These are phyloP conservation scores for Russula earlei DNA, from an alignment of 768 basidiomycete genomes.

Conservation along the genomic window DNA sequence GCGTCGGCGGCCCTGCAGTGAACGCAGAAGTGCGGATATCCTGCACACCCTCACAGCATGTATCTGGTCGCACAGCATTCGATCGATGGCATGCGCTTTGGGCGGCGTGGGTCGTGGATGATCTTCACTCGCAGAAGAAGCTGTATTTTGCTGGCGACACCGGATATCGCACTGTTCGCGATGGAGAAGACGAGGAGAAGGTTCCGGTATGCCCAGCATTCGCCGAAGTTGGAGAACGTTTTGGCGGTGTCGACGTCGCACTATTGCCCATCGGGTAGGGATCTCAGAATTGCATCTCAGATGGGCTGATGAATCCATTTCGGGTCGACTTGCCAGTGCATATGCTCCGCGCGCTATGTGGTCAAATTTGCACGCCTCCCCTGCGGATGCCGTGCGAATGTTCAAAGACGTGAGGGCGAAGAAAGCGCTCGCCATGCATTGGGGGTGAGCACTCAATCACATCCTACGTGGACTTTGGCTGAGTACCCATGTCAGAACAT, in stretches of 20 bases:
- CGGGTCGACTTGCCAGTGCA: slow-evolving; percentile 42
- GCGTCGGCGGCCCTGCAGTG: neutral
- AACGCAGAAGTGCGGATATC: slow-evolving; percentile 36
- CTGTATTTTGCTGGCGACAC: slow-evolving; percentile 67
- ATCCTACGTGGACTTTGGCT: neutral
- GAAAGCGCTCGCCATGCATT: slow-evolving; percentile 60
- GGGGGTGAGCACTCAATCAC: slow-evolving; percentile 38
- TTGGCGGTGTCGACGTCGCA: slow-evolving; percentile 58
- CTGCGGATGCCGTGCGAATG: slow-evolving; percentile 57
- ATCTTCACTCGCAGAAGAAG: slow-evolving; percentile 39
- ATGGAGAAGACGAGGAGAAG: slow-evolving; percentile 39
- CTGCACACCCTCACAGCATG: slow-evolving; percentile 59
- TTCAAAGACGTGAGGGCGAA: slow-evolving; percentile 55
- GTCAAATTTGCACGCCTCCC: slow-evolving; percentile 55
- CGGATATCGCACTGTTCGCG: slow-evolving; percentile 42
- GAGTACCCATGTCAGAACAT: slow-evolving; percentile 31
- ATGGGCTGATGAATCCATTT: neutral
- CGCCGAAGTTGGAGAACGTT: slow-evolving; percentile 53
- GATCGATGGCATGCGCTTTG: slow-evolving; percentile 54
- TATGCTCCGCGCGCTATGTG: slow-evolving; percentile 47
- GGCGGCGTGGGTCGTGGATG: slow-evolving; percentile 56
- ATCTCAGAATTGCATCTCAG: neutral
- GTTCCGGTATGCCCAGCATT: slow-evolving; percentile 64
- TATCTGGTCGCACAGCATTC: slow-evolving; percentile 38
- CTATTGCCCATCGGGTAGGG: slow-evolving; percentile 61